phyloP scores from a whole-genome alignment of 2,329 filamentous ascomycete genomes.

The Myriosclerotinia scirpicola region DNA sequence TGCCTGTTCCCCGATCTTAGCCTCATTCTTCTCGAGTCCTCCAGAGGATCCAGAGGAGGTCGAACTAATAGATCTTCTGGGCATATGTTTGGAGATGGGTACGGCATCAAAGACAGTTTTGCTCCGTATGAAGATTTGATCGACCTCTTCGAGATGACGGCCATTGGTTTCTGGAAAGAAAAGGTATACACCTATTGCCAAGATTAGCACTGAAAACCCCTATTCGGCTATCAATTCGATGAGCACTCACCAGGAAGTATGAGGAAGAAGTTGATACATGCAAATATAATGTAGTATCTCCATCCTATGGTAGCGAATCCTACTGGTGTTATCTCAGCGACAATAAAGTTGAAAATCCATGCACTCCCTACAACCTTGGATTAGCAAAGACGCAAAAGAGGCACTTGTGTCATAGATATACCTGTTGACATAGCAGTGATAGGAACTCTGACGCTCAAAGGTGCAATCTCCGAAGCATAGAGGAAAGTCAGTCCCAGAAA shows the following conservation, averaged over 20 bases:
- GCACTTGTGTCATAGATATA: neutral
- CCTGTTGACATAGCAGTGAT: constrained; percentile 23
- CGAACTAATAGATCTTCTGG: neutral
- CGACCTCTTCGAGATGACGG: constrained; percentile 40
- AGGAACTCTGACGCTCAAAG: constrained; percentile 49
- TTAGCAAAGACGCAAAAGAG: neutral
- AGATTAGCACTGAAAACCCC: neutral
- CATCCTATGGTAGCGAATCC: constrained; percentile 53
- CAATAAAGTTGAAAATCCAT: constrained; percentile 24
- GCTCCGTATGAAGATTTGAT: constrained; percentile 31
- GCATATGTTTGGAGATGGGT: constrained; percentile 12
- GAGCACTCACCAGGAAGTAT: constrained; percentile 15
- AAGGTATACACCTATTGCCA: constrained; percentile 50
- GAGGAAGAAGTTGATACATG: constrained; percentile 37
- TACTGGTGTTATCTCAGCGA: constrained; percentile 42
- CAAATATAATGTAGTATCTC: constrained; percentile 66
- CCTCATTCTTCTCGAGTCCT: constrained; percentile 2
- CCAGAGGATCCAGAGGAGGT: neutral
- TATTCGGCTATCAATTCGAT: neutral
- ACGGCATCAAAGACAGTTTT: constrained; percentile 16
- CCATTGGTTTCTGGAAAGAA: constrained; percentile 58
- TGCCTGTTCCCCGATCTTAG: neutral
- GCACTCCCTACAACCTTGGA: constrained; percentile 14
- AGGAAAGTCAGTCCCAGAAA: constrained; percentile 54
- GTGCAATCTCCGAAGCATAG: constrained; percentile 58